phyloP scores from a whole-genome alignment of 2,329 filamentous ascomycete genomes.

The Metarhizium rileyi region DNA sequence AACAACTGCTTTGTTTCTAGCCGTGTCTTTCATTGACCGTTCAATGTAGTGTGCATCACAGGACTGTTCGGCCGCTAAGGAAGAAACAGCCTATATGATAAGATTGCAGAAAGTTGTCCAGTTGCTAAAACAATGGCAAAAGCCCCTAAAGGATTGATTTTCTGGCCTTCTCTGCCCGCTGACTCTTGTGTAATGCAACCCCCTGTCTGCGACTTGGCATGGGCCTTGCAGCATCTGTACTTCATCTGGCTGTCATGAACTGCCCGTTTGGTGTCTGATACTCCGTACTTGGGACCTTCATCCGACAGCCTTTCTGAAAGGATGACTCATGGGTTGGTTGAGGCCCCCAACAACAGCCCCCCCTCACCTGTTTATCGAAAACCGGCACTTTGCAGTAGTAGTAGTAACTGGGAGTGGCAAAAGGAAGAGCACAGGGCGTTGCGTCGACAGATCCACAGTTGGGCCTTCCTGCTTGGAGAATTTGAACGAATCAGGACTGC shows the following conservation, averaged over 20 bases:
- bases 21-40: too few relatives aligned
- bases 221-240: background rate
- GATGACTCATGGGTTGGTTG: background rate
- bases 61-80: too few relatives aligned
- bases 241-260: background rate
- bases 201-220: background rate
- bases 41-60: too few relatives aligned
- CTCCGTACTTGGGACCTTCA: background rate
- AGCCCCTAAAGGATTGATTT: too few relatives aligned
- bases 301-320: background rate
- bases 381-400: background rate
- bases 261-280: background rate
- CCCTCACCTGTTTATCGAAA: background rate
- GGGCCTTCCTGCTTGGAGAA: conserved; percentile 4
- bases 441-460: conserved; percentile 8
- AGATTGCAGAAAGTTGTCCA: too few relatives aligned
- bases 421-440: background rate
- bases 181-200: background rate
- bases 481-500: background rate
- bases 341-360: background rate
- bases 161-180: background rate
- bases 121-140: too few relatives aligned
- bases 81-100: too few relatives aligned
- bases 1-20: too few relatives aligned
- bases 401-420: background rate